Base-by-base conservation (phyloP, 1,284 basidiomycete species). In the Cutaneotrichosporon spelunceum region DNA sequence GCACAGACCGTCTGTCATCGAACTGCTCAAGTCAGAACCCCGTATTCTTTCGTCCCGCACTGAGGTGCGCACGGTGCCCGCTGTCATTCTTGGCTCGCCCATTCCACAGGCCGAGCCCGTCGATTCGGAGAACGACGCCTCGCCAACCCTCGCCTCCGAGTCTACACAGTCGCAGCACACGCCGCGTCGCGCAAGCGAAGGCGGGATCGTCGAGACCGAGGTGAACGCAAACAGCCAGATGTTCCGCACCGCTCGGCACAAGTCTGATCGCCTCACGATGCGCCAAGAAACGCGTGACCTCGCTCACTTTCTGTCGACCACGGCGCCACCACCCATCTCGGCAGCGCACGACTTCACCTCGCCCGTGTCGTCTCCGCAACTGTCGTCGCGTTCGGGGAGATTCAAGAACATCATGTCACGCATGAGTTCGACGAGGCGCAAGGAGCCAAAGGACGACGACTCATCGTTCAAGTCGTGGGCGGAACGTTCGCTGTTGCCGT, bases 281-380 rank as follows among this genome's bases (percentile, higher is more conserved):
- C 57, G 54, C 3, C 30, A 8, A n/a, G 57, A 58, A n/a, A 69
- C 72, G 13, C 72, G 71, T 30, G 77, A 79, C 26, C 62, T 79
- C 33, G 74, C 74, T 0, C 72, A 74, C 42, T 78, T 79, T 56
- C 66, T 79, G 53, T 66, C 67, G 21, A 65, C 62, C 11, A 72
- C 71, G 0, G 61, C 70, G 0, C 74, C 77, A 10, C 44, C 57
- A 3, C 44, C 27, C 27, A 11, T 16, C 24, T 50, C 48, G 19
- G 21, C 19, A 5, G 14, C 27, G 13, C 27, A 26, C 26, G 48
- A 53, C 34, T 24, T 36, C 24, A 36, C 11, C 13, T 34, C 34
- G 21, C 52, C 52, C 33, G 34, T 21, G 34, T 53, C 52, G 34
- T 34, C 50, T 13, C 50, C 52, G 10, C 33, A 53, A 8, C 26